Evolutionary conservation across 176 grass and related monocot species (phyloP), one percentile per base, ranked within the genome.

Genomic region (Bonia amplexicaulis): DNA sequence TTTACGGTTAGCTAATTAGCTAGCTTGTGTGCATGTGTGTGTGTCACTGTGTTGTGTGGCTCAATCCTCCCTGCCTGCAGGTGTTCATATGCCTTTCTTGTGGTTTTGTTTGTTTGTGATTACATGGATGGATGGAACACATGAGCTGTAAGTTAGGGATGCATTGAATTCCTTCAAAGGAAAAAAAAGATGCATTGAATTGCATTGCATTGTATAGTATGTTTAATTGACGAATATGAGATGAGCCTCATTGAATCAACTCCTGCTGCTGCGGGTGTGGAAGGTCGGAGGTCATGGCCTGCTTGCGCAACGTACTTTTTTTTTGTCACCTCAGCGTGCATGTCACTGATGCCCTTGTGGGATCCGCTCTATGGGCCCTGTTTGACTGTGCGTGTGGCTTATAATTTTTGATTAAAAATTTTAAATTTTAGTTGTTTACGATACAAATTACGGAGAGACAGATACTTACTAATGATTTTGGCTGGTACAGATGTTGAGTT

Each of bases 41-140:
- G 59, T 62, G 61, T 11, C 57, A 59, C 57, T 59, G 57, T 31
- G 61, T 54, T 44, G 82, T 62, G 54, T 53, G 55, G 27, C 54
- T 41, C 26, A 77, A 69, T 29, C 35, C 57, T 62, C 61, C 66
- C 20, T 12, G 27, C 41, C n/a, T 73, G 85, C 61, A 68, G 69
- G 35, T 46, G 22, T n/a, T 25, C 31, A 7, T 20, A 69, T 44
- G 66, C 20, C 3, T 80, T 25, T 69, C 31, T 41, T 17, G 0
- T 62, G 54, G 9, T 59, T 77, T 46, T 59, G 72, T 71, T 27
- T 59, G 74, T n/a, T 66, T 87, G 20, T 19, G 62, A 53, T 66
- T 58, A n/a, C n/a, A 58, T 58, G 49, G 31, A 33, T 33, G 31
- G 25, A 66, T 35, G 69, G 33, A 74, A 74, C 85, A 33, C 47